Conservation (phyloP, 441 rosid species). For the Heliophila coronopifolia region DNA sequence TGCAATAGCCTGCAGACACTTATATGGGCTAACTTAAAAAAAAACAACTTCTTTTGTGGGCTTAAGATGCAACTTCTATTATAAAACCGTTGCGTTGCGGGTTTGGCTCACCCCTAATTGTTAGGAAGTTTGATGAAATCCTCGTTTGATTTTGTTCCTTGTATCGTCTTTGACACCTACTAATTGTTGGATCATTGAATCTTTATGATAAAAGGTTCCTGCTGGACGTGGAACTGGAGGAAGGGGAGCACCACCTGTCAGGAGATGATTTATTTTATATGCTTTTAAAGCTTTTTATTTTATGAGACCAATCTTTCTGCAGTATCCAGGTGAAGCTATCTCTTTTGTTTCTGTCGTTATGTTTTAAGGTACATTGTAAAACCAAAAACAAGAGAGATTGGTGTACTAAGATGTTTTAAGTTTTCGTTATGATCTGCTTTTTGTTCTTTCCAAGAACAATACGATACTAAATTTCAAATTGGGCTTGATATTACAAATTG, state of each 20-base stretch:
- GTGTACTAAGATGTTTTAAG: constrained; percentile 2
- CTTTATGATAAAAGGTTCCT: constrained; percentile 44
- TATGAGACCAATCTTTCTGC: neutral
- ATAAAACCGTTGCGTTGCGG: too few species aligned
- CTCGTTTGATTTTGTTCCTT: neutral
- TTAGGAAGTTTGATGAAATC: neutral
- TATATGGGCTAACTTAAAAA: too few species aligned
- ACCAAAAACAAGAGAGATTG: constrained; percentile 5
- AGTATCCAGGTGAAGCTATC: neutral
- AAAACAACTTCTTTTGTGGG: too few species aligned
- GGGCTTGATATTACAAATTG: too few species aligned
- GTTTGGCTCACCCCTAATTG: too few species aligned
- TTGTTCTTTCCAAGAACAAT: too few species aligned
- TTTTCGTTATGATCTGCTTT: neutral
- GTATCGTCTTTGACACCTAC: neutral
- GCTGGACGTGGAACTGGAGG: constrained; percentile 80
- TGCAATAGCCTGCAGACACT: too few species aligned
- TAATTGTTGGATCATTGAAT: constrained; percentile 2
- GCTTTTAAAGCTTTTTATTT: too few species aligned
- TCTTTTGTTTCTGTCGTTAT: constrained; percentile 22
- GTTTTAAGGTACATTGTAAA: constrained; percentile 21
- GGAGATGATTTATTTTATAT: constrained; percentile 40
- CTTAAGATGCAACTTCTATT: too few species aligned
- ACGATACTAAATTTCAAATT: too few species aligned
- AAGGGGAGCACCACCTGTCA: constrained; percentile 72